A percentile compares a stretch with the other conserved stretches of the same genome.
These are phyloP conservation scores for Hamiltosporidium tvaerminnensis DNA, from an alignment of 371 early-diverging fungal genomes.

Conservation along the genomic window DNA sequence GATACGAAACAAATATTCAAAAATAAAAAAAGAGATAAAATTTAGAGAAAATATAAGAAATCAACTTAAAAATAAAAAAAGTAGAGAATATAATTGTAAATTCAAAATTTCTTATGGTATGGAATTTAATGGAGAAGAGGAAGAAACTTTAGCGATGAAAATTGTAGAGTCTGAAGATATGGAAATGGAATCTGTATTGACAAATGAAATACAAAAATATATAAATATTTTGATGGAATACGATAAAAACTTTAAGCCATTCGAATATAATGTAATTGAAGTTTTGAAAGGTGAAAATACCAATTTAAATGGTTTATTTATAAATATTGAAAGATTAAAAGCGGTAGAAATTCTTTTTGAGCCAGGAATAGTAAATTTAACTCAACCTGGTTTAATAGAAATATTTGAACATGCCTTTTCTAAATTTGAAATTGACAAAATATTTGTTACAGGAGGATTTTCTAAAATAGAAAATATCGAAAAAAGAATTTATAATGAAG, in stretches of 20 bases:
- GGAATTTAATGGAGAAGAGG: slow-evolving; percentile 21
- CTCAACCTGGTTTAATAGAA: slow-evolving; percentile 49
- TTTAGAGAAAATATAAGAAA: slow-evolving; percentile 37
- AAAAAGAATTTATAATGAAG: slow-evolving; percentile 41
- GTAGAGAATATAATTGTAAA: slow-evolving; percentile 34
- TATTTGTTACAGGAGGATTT: slow-evolving; percentile 54
- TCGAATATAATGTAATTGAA: no score
- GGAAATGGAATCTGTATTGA: slow-evolving; percentile 17
- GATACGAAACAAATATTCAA: slow-evolving; percentile 31
- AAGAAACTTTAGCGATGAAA: slow-evolving; percentile 22
- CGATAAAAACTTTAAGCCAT: slow-evolving; percentile 36
- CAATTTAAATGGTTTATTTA: slow-evolving; percentile 7
- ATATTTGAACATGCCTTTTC: slow-evolving; percentile 40
- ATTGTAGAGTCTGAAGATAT: slow-evolving; percentile 41
- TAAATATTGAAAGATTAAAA: slow-evolving; percentile 44
- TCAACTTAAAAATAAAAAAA: slow-evolving; percentile 47
- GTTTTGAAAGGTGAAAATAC: no score
- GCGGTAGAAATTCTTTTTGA: slow-evolving; percentile 50
- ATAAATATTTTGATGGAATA: slow-evolving; percentile 24
- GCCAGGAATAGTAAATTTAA: slow-evolving; percentile 41
- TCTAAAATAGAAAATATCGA: slow-evolving; percentile 40
- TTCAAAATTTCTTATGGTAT: slow-evolving; percentile 1
- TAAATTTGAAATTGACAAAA: no score
- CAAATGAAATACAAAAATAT: slow-evolving; percentile 26
- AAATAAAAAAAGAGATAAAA: slow-evolving; percentile 34